Evolutionary conservation across 2,329 filamentous ascomycete genomes (phyloP).

Genomic region (Pseudocercospora fuligena): DNA sequence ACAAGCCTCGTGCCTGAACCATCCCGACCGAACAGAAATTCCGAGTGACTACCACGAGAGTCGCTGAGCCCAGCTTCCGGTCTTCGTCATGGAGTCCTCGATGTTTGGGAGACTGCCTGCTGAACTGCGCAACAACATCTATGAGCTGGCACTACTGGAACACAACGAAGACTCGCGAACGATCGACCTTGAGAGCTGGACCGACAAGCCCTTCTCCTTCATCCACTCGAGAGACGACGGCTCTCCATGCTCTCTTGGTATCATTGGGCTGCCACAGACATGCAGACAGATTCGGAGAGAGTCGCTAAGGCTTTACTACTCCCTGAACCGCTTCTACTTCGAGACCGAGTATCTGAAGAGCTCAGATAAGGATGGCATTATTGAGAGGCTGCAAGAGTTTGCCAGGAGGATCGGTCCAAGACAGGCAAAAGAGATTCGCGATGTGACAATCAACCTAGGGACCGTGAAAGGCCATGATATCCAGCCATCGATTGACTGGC

Average conservation of each 20-base stretch:
- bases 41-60: not conserved
- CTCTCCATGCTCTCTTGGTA: constrained; percentile 3
- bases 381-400: constrained; percentile 22
- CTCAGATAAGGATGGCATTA: constrained; percentile 21
- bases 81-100: not conserved
- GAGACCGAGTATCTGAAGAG: constrained; percentile 32
- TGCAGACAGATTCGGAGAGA: constrained; percentile 28
- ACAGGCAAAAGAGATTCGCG: constrained; percentile 26
- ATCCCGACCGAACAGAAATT: not conserved
- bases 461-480: constrained; percentile 25
- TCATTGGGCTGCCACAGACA: constrained; percentile 23
- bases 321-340: constrained; percentile 27
- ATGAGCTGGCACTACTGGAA: not conserved
- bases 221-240: not conserved
- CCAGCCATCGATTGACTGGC: constrained; percentile 24
- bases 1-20: constrained; percentile 5
- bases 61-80: not conserved
- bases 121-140: not conserved
- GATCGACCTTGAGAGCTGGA: constrained; percentile 15
- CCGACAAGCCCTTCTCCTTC: constrained; percentile 1
- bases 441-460: constrained; percentile 28
- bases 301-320: constrained; percentile 27
- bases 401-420: constrained; percentile 15
- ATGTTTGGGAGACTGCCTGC: not conserved
- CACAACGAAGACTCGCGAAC: not conserved